Conservation (phyloP, 495 filamentous ascomycete species). For the Penicillium chermesinum region DNA sequence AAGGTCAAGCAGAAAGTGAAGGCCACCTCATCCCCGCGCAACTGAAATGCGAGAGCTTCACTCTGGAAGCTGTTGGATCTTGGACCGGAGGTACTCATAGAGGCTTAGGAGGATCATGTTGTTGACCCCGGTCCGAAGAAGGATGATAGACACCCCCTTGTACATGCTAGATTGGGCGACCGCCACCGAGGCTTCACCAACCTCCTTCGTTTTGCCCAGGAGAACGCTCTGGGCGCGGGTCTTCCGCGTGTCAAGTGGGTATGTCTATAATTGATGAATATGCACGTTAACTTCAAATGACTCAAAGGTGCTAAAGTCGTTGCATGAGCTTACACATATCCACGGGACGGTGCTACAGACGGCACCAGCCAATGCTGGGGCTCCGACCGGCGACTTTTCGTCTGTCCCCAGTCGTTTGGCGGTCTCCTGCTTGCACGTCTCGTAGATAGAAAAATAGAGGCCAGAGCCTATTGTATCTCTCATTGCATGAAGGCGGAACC, state of each 20-base stretch:
- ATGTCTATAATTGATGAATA: conserved; percentile 27
- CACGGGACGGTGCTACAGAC: conserved; percentile 46
- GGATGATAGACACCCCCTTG: conserved; percentile 44
- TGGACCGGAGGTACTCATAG: conserved; percentile 42
- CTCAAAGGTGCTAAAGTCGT: not conserved
- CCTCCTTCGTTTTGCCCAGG: conserved; percentile 40
- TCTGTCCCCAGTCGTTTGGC: conserved; percentile 47
- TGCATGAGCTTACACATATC: conserved; percentile 37
- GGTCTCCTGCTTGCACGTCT: conserved; percentile 80
- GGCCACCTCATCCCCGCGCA: not conserved
- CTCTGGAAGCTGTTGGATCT: conserved; percentile 32
- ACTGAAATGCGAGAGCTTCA: not conserved
- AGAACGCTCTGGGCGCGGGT: conserved; percentile 46
- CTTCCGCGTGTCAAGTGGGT: conserved; percentile 46
- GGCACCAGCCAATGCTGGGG: conserved; percentile 41
- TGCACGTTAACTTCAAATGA: conserved; percentile 7
- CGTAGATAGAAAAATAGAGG: conserved; percentile 89
- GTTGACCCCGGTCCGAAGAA: conserved; percentile 44
- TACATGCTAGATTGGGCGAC: conserved; percentile 47
- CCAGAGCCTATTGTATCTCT: conserved; percentile 85
- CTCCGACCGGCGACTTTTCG: conserved; percentile 36
- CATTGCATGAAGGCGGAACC: conserved; percentile 74
- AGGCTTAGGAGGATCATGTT: conserved; percentile 48
- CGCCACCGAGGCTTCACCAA: conserved; percentile 40
- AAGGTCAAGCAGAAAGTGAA: too few species aligned